These are phyloP conservation scores for Pseudocercospora vitis DNA, from an alignment of 2,329 filamentous ascomycete species.

Conservation along the genomic window DNA sequence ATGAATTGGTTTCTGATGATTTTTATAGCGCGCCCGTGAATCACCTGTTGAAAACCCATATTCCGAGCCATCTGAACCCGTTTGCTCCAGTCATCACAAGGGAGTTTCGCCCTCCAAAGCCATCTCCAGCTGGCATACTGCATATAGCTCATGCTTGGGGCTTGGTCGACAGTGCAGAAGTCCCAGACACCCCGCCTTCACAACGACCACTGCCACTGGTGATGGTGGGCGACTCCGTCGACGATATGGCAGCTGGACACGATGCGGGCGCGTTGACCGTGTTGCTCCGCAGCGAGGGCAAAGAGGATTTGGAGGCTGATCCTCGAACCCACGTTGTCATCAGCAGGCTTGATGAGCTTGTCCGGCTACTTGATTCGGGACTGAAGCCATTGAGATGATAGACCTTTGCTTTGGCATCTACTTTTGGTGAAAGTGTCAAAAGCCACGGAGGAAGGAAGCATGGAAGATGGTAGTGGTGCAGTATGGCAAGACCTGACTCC, in stretches of 20 bases:
- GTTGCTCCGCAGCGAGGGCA: conserved; percentile 56
- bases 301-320: conserved; percentile 39
- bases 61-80: conserved; percentile 56
- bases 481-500: not conserved
- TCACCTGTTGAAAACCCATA: conserved; percentile 73
- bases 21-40: conserved; percentile 61
- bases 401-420: not conserved
- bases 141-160: conserved; percentile 81
- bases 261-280: conserved; percentile 85
- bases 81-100: conserved; percentile 83
- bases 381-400: conserved; percentile 5
- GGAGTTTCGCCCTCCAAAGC: conserved; percentile 81
- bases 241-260: conserved; percentile 88
- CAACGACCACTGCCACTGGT: conserved; percentile 43
- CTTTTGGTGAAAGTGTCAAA: too few relatives aligned
- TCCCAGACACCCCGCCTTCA: conserved; percentile 30
- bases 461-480: not conserved
- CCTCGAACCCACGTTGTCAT: conserved; percentile 38
- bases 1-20: not conserved
- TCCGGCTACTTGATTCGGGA: conserved; percentile 32
- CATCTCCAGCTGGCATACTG: conserved; percentile 80
- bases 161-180: conserved; percentile 40
- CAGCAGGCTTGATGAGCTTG: conserved; percentile 36
- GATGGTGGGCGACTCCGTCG: conserved; percentile 66
- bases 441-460: too few relatives aligned